Evolutionary conservation across 768 basidiomycete species (phyloP).

Genomic region (Boletus huronensis): DNA sequence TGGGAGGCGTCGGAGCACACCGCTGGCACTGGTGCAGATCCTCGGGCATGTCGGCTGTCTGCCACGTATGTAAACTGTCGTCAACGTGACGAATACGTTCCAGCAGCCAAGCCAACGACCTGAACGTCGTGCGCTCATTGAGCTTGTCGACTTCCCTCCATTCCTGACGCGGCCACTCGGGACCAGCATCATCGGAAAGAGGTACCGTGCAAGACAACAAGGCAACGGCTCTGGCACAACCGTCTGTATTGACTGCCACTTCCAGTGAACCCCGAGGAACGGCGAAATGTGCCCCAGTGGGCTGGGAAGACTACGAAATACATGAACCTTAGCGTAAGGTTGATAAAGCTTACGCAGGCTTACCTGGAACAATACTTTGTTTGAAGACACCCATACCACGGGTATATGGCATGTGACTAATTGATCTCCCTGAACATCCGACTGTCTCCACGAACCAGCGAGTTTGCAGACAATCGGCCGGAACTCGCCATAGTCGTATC

Average conservation of each 20-base stretch:
- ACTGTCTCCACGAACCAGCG: conserved; percentile 76
- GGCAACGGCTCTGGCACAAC: conserved; percentile 73
- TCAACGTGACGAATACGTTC: conserved; percentile 79
- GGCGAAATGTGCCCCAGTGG: conserved; percentile 58
- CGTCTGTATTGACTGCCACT: conserved; percentile 51
- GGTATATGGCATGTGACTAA: conserved; percentile 57
- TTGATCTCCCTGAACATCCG: conserved; percentile 45
- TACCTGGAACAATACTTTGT: conserved; percentile 54
- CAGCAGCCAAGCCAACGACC: conserved; percentile 79
- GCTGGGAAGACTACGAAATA: conserved; percentile 46
- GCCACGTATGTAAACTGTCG: conserved; percentile 66
- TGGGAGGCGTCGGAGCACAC: conserved; percentile 78
- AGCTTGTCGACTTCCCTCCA: conserved; percentile 87
- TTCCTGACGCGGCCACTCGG: conserved; percentile 70
- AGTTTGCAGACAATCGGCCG: conserved; percentile 75
- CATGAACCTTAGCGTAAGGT: conserved; percentile 1
- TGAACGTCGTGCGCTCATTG: conserved; percentile 80
- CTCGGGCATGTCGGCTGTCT: conserved; percentile 43
- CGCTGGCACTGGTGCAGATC: conserved; percentile 61
- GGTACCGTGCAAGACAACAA: conserved; percentile 75
- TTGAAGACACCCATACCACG: conserved; percentile 57
- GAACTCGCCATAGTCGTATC: conserved; percentile 78
- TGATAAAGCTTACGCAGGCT: conserved; percentile 12
- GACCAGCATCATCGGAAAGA: conserved; percentile 62
- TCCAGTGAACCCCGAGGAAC: conserved; percentile 54